These are phyloP conservation scores for Fraxinus sp. DNA, from an alignment of 305 asterid species.

Conservation along the genomic window DNA sequence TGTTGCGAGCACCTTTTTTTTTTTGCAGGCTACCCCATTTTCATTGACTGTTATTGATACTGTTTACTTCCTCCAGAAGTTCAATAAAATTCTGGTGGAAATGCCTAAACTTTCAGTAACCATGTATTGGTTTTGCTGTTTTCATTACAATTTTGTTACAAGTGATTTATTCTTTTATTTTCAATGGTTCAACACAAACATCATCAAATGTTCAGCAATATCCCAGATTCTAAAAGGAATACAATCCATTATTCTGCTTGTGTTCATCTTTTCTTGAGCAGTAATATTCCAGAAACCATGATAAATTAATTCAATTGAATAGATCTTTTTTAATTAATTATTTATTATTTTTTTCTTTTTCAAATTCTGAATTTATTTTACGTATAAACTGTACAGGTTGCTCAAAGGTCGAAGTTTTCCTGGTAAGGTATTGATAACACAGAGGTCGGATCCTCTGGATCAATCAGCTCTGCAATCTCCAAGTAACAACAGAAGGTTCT, in stretches of 20 bases:
- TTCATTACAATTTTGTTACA: neutral
- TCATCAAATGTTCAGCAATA: neutral
- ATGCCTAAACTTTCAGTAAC: neutral
- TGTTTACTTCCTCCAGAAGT: neutral
- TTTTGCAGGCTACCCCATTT: neutral
- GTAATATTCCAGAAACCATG: neutral
- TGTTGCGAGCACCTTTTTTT: neutral
- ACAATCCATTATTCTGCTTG: neutral
- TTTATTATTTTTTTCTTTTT: constrained; percentile 9
- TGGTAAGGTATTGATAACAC: constrained; percentile 80
- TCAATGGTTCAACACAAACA: neutral
- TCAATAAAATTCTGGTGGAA: neutral
- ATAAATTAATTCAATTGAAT: neutral
- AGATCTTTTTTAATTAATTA: neutral
- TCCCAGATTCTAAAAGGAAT: neutral
- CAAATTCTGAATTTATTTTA: neutral
- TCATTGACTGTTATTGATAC: neutral
- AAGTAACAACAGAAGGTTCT: constrained; percentile 39
- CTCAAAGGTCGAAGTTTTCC: constrained; percentile 98
- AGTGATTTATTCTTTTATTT: neutral
- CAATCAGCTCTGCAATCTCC: constrained; percentile 62
- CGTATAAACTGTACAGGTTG: constrained; percentile 46
- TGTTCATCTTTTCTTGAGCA: neutral
- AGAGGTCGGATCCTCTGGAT: constrained; percentile 62
- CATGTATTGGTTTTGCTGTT: neutral